phyloP scores from a whole-genome alignment of 306 rosid species.

The Nissolia schottii region DNA sequence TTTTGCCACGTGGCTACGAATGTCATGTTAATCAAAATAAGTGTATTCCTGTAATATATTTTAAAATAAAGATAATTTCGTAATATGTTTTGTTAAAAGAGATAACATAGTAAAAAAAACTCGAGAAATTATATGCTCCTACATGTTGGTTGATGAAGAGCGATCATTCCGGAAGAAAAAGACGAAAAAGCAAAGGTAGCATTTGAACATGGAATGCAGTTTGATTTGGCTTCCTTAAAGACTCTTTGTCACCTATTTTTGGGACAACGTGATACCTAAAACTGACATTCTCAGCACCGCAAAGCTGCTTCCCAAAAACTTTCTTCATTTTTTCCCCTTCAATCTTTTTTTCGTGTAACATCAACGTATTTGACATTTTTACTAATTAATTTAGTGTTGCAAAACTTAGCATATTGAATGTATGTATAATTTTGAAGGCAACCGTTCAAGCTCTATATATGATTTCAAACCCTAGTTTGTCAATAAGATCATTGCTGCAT shows the following conservation, averaged over 20 bases:
- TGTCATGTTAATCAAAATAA: too few relatives aligned
- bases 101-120: too few relatives aligned
- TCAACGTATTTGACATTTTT: not conserved
- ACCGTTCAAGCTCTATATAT: conserved; percentile 17
- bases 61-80: too few relatives aligned
- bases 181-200: conserved; percentile 30
- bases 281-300: conserved; percentile 26
- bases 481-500: conserved; percentile 6
- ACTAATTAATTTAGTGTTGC: not conserved
- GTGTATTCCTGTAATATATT: too few relatives aligned
- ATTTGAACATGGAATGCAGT: conserved; percentile 36
- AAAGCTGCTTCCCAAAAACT: conserved; percentile 1
- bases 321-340: not conserved
- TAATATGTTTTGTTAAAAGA: too few relatives aligned
- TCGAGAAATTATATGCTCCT: too few relatives aligned
- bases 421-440: not conserved
- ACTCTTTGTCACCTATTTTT: conserved; percentile 39
- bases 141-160: not conserved
- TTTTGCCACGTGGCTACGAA: too few relatives aligned
- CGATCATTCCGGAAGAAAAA: conserved; percentile 20
- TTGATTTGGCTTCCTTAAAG: conserved; percentile 39
- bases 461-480: conserved; percentile 1
- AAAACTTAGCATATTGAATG: not conserved
- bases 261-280: conserved; percentile 26
- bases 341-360: not conserved